Base-by-base conservation (phyloP, 2,329 filamentous ascomycete genomes). In the Aspergillus ustus region DNA sequence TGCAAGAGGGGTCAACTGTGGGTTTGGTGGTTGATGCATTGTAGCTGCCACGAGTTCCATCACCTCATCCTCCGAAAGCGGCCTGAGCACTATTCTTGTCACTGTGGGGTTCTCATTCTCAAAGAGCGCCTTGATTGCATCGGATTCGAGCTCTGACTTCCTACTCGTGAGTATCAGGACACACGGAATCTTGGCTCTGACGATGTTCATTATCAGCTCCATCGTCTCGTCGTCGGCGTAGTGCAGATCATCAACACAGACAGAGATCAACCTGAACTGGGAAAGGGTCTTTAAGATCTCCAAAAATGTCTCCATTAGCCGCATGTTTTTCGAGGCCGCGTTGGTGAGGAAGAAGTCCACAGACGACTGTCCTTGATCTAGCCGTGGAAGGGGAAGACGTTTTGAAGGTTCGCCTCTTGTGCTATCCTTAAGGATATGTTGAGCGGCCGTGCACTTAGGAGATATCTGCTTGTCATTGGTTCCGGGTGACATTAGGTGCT, bases 151-250 rank as follows among this genome's bases (percentile, higher is more conserved):
- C 69, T 91, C 89, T 20, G 91, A 87, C 1, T 88, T 87, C 52
- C 86, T 86, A 67, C 89, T 90, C 0, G 93, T 95, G 55, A 97
- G 80, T 57, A 96, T 88, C 31, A 96, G 82, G 20, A 94, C 87
- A 79, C 97, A 90, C 20, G 91, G 92, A 63, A 97, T 86, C 66
- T 90, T 89, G 1, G 90, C 88, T 54, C 84, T 83, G 59, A 96
- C 87, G 56, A 97, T 92, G 69, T 93, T 89, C 17, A 89, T 85
- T 44, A 97, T 89, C 56, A 97, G 81, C 61, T 96, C 92, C 52
- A 95, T 79, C 15, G 91, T 95, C 75, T 97, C 94, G 28, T 90
- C 87, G 72, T 97, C 94, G 7, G 93, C 92, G 75, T 92, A 95
- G 69, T 97, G 93, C 34, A 97, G 80, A 75, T 97, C 94, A 71